Conservation (phyloP, 495 filamentous ascomycete species). For the Aspergillus kassunensis region DNA sequence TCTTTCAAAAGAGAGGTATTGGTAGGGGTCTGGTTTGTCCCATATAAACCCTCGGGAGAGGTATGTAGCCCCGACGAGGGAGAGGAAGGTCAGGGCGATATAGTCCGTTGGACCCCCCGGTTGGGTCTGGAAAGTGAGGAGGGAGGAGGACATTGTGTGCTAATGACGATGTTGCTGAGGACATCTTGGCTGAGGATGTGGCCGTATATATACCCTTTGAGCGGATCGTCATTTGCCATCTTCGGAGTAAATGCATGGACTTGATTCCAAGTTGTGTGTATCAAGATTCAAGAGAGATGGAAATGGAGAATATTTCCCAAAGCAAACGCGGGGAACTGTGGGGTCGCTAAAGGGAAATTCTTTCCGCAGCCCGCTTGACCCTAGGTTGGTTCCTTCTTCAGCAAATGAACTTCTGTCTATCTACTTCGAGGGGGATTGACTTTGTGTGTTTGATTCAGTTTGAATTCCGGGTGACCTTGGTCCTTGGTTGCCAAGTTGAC, state of each 20-base stretch:
- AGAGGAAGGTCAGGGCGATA: conserved; percentile 26
- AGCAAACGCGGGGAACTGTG: conserved; percentile 3
- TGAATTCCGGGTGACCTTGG: too few species aligned
- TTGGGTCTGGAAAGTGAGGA: conserved; percentile 19
- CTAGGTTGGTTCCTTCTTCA: too few species aligned
- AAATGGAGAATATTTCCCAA: conserved; percentile 10
- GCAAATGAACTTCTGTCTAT: too few species aligned
- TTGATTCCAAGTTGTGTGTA: not conserved
- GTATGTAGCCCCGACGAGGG: conserved; percentile 22
- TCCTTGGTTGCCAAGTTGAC: too few species aligned
- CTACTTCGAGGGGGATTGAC: too few species aligned
- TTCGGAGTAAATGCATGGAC: not conserved
- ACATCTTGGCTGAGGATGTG: conserved; percentile 5
- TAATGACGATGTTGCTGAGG: too few species aligned
- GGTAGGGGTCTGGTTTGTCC: conserved; percentile 33
- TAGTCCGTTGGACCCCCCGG: conserved; percentile 30
- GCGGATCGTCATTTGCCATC: not conserved
- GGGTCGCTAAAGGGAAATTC: conserved; percentile 5
- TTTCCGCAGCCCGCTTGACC: not conserved
- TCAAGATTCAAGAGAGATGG: not conserved
- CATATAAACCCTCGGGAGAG: conserved; percentile 33
- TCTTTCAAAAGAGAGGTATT: conserved; percentile 27
- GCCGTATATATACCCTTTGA: not conserved
- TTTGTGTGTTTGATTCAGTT: too few species aligned
- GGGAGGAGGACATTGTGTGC: too few species aligned